phyloP scores from a whole-genome alignment of 495 filamentous ascomycete genomes.

The Lophiotrema nucula region DNA sequence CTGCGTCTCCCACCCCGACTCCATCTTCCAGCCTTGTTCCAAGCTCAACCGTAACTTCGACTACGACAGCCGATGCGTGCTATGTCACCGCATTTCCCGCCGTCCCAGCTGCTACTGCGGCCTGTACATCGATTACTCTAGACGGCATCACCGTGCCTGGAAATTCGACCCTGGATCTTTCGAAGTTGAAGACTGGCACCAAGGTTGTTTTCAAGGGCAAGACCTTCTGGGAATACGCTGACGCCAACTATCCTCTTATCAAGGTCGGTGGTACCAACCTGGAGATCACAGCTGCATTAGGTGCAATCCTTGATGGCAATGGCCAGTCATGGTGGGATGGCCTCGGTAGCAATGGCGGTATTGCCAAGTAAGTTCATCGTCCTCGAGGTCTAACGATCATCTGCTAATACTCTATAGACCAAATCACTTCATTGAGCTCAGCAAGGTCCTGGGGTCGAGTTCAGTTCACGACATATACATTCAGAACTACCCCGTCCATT shows the following conservation, averaged over 20 bases:
- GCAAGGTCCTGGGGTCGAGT: conserved; percentile 25
- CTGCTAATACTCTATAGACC: too few species aligned
- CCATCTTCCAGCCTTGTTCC: too few species aligned
- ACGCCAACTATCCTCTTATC: conserved; percentile 21
- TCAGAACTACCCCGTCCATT: conserved; percentile 48
- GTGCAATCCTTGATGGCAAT: conserved; percentile 49
- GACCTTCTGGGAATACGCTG: background rate
- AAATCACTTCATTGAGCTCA: conserved; percentile 50
- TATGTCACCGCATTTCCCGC: background rate
- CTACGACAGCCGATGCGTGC: too few species aligned
- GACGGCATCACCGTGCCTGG: background rate
- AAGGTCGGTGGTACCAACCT: conserved; percentile 44
- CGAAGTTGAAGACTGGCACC: background rate
- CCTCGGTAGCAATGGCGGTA: conserved; percentile 40
- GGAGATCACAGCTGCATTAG: conserved; percentile 44
- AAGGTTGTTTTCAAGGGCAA: background rate
- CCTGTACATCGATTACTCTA: background rate
- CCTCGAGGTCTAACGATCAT: too few species aligned
- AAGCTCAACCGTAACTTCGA: too few species aligned
- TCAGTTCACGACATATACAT: conserved; percentile 44
- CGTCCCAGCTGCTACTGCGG: background rate
- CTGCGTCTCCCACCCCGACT: too few species aligned
- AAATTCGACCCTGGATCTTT: background rate
- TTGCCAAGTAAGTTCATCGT: too few species aligned
- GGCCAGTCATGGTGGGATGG: conserved; percentile 51